phyloP scores from a whole-genome alignment of 2,329 filamentous ascomycete genomes.

The Penicillium paneum region DNA sequence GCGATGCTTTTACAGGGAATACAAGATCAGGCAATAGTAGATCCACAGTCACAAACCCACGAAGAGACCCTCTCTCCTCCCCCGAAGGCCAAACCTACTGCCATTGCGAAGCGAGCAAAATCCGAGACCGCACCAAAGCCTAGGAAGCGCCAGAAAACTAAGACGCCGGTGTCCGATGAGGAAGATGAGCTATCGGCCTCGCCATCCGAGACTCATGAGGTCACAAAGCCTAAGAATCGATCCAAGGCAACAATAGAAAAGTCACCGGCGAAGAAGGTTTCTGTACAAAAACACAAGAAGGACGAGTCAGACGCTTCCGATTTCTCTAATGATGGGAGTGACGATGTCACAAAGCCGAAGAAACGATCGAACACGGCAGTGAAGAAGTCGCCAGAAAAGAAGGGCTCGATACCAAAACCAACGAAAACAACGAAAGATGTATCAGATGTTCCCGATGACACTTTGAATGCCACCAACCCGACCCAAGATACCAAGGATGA shows the following conservation, averaged over 20 bases:
- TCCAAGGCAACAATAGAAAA: slow-evolving; percentile 2
- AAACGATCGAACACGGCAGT: slow-evolving; percentile 12
- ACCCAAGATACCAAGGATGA: slow-evolving; percentile 44
- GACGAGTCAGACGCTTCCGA: slow-evolving; percentile 5
- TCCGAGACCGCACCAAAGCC: slow-evolving; percentile 19
- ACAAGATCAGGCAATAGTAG: slow-evolving; percentile 28
- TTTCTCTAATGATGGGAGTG: slow-evolving; percentile 18
- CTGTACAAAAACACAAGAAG: slow-evolving; percentile 2
- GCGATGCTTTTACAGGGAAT: slow-evolving; percentile 24
- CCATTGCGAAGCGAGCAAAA: slow-evolving; percentile 30
- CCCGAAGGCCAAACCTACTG: slow-evolving; percentile 17
- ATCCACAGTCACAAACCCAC: slow-evolving; percentile 10
- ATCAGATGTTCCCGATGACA: slow-evolving; percentile 13
- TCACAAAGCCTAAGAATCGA: slow-evolving; percentile 20
- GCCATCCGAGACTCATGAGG: slow-evolving; percentile 22
- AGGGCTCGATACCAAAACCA: not conserved
- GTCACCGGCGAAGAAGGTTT: slow-evolving; percentile 7
- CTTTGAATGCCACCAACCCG: slow-evolving; percentile 11
- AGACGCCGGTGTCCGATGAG: slow-evolving; percentile 26
- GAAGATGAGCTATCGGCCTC: slow-evolving; percentile 13
- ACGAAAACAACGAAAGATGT: slow-evolving; percentile 7
- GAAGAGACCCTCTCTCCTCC: slow-evolving; percentile 16
- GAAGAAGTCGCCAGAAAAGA: slow-evolving; percentile 12
- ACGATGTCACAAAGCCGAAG: slow-evolving; percentile 20
- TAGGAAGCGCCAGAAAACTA: slow-evolving; percentile 37